These are phyloP conservation scores for Incumbomyces delicatus DNA, from an alignment of 2,329 filamentous ascomycete genomes.

Conservation along the genomic window DNA sequence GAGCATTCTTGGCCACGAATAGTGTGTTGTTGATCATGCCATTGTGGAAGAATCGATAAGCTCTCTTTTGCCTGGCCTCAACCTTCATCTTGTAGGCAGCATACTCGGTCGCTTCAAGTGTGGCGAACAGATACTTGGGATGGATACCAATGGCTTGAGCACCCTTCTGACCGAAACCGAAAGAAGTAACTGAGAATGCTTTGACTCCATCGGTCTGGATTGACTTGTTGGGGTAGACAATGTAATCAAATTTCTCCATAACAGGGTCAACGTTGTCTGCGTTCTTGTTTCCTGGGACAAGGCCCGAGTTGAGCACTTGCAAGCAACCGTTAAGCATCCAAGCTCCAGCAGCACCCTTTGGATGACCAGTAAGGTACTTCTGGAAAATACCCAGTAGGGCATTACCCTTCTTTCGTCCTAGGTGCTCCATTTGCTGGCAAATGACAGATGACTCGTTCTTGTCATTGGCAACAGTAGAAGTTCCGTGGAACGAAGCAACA, in stretches of 20 bases:
- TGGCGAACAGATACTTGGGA: conserved; percentile 88
- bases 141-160: conserved; percentile 95
- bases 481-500: conserved; percentile 97
- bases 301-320: conserved; percentile 85
- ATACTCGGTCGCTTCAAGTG: conserved; percentile 81
- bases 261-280: conserved; percentile 93
- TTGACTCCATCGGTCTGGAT: conserved; percentile 98
- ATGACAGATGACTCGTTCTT: conserved; percentile 99
- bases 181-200: conserved; percentile 96
- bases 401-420: conserved; percentile 93
- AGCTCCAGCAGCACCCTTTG: conserved; percentile 96
- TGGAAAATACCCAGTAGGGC: conserved; percentile 96
- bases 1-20: conserved; percentile 88
- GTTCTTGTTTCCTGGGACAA: conserved; percentile 95
- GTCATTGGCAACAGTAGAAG: conserved; percentile 96
- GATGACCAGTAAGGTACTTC: conserved; percentile 96
- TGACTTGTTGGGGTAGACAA: conserved; percentile 88
- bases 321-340: conserved; percentile 99
- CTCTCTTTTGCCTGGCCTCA: conserved; percentile 90
- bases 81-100: conserved; percentile 78
- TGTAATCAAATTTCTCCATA: conserved; percentile 97
- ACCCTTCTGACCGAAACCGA: conserved; percentile 98
- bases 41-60: conserved; percentile 97
- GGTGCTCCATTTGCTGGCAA: conserved; percentile 88
- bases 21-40: conserved; percentile 95